Percentiles rank a stretch among this genome's conserved stretches.
phyloP scores from a whole-genome alignment of 148 eudicot species.

The Chenopodium quinoa region DNA sequence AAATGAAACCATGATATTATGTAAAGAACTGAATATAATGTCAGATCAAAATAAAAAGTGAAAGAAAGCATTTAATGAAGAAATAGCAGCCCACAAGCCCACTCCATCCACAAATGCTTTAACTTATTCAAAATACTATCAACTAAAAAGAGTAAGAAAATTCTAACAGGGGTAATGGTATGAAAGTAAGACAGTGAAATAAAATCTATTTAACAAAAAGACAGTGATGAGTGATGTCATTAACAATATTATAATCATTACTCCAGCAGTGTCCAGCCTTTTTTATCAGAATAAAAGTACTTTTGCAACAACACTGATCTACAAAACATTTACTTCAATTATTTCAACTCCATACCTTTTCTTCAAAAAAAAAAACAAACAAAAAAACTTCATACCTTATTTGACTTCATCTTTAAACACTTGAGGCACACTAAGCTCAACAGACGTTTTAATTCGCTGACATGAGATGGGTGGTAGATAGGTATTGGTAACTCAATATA shows the following conservation, averaged over 20 bases:
- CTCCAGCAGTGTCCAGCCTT: not conserved
- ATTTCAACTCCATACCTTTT: conserved; percentile 41
- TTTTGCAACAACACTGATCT: not conserved
- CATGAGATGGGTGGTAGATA: conserved; percentile 79
- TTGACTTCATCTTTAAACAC: conserved; percentile 62
- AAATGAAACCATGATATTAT: not conserved
- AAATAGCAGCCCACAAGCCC: not conserved
- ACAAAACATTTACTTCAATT: not conserved
- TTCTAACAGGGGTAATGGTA: not conserved
- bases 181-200: not conserved
- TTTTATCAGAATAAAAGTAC: not conserved
- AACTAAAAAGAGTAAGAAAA: not conserved
- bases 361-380: no score
- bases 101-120: not conserved
- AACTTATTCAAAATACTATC: not conserved
- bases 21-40: not conserved
- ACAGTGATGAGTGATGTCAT: not conserved
- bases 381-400: conserved; percentile 44
- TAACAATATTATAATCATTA: not conserved
- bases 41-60: not conserved
- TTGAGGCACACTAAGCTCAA: conserved; percentile 58
- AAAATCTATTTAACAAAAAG: not conserved
- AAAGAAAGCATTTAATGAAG: not conserved
- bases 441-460: conserved; percentile 60
- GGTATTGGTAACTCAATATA: conserved; percentile 74